Evolutionary conservation across 768 basidiomycete species (phyloP).

Genomic region (Rhodosporidiobolus sp.): DNA sequence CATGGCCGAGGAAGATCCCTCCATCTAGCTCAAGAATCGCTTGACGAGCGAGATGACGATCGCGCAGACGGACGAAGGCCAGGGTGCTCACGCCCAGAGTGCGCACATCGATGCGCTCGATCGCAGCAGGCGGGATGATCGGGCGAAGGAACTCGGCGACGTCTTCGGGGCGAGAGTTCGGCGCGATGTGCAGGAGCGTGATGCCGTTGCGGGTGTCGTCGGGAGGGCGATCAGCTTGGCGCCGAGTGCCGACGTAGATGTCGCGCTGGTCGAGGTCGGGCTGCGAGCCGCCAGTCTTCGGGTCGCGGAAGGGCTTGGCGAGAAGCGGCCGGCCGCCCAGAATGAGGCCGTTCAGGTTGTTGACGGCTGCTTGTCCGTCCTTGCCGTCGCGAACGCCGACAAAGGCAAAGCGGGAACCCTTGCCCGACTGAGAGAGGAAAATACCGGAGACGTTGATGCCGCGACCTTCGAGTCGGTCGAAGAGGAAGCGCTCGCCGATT

Average conservation of each 20-base stretch:
- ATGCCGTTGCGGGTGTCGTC: neutral
- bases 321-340: neutral
- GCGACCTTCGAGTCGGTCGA: neutral
- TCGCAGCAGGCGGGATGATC: neutral
- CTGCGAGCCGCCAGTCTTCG: neutral
- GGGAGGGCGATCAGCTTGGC: neutral
- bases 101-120: neutral
- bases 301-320: neutral
- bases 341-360: fast-evolving
- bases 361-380: neutral
- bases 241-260: neutral
- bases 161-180: neutral
- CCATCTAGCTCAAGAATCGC: slow-evolving; percentile 4
- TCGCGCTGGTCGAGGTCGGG: neutral
- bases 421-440: neutral
- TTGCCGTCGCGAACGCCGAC: neutral
- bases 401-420: neutral
- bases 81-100: neutral
- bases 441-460: neutral
- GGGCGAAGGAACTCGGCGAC: neutral
- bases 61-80: neutral
- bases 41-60: neutral
- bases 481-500: neutral
- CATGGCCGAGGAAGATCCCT: neutral
- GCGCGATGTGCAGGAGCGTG: neutral